phyloP scores from a whole-genome alignment of 1,284 basidiomycete species.

The Heterobasidion irregulare region DNA sequence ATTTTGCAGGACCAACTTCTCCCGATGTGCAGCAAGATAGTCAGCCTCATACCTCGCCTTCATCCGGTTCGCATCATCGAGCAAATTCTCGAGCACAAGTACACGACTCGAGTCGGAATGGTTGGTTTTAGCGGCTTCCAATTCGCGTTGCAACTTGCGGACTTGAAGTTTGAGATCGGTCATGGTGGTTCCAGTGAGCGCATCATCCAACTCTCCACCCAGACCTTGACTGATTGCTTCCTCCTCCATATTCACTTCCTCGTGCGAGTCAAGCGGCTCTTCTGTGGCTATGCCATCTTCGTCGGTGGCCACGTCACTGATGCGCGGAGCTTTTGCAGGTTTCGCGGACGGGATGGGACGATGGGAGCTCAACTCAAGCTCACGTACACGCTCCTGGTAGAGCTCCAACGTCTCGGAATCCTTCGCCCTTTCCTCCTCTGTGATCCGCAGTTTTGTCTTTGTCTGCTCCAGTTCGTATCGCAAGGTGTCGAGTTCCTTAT shows the following conservation, averaged over 20 bases:
- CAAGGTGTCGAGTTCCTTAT: slow-evolving; percentile 65
- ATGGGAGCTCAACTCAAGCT: slow-evolving; percentile 70
- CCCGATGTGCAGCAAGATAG: slow-evolving; percentile 79
- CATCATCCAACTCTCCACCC: slow-evolving; percentile 81
- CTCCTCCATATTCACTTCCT: slow-evolving; percentile 19
- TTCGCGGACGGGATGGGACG: slow-evolving; percentile 22
- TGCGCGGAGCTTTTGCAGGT: slow-evolving; percentile 12
- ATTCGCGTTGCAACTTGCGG: slow-evolving; percentile 74
- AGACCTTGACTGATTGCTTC: slow-evolving; percentile 49
- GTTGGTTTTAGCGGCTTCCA: slow-evolving; percentile 67
- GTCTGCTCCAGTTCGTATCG: slow-evolving; percentile 74
- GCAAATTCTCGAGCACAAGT: slow-evolving; percentile 80
- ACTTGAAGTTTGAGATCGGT: slow-evolving; percentile 87
- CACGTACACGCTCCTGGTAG: slow-evolving; percentile 87
- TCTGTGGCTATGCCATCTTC: background rate
- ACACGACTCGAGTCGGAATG: slow-evolving; percentile 70
- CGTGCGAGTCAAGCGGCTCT: background rate
- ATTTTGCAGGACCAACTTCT: slow-evolving; percentile 74
- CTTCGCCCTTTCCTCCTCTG: slow-evolving; percentile 62
- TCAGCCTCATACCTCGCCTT: slow-evolving; percentile 87
- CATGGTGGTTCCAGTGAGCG: slow-evolving; percentile 79
- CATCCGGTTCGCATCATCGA: slow-evolving; percentile 87
- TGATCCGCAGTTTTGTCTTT: slow-evolving; percentile 59
- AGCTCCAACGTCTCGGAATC: slow-evolving; percentile 83
- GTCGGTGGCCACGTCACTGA: background rate